A percentile compares a stretch with the other conserved stretches of the same genome.
Conservation (phyloP, 2,329 filamentous ascomycete genomes). For the Akanthomyces dipterigenus region DNA sequence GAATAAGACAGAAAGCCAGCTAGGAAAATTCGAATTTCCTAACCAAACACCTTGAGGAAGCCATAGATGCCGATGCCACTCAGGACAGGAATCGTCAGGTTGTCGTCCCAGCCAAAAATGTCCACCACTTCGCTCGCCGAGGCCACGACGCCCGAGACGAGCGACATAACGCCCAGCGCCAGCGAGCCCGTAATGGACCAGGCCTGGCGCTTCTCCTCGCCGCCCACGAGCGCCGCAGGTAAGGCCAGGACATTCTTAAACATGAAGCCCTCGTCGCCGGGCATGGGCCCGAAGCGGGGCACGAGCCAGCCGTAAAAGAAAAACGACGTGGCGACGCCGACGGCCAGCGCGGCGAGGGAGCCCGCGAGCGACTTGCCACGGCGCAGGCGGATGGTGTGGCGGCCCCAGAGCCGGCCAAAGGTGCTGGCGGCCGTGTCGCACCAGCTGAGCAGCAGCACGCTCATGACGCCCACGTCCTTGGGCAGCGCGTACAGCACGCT, state of each 20-base stretch:
- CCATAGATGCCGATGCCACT: conserved; percentile 86
- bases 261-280: conserved; percentile 65
- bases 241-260: conserved; percentile 73
- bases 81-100: conserved; percentile 89
- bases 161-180: conserved; percentile 72
- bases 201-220: conserved; percentile 52
- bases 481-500: conserved; percentile 78
- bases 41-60: conserved; percentile 81
- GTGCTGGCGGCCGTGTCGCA: conserved; percentile 96
- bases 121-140: conserved; percentile 87
- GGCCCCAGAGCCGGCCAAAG: conserved; percentile 82
- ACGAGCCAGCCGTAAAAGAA: conserved; percentile 86
- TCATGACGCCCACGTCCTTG: conserved; percentile 88
- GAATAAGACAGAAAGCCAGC: conserved; percentile 4
- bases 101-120: conserved; percentile 92
- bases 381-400: conserved; percentile 79
- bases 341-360: conserved; percentile 72
- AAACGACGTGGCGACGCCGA: conserved; percentile 75
- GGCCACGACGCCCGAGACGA: conserved; percentile 84
- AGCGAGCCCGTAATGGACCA: conserved; percentile 60
- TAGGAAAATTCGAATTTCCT: conserved; percentile 13
- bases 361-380: conserved; percentile 89
- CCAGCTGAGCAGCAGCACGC: conserved; percentile 88
- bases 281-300: conserved; percentile 58
- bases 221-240: conserved; percentile 52